Base-by-base conservation (phyloP, 306 rosid genomes). In the Medicago ruthenica region DNA sequence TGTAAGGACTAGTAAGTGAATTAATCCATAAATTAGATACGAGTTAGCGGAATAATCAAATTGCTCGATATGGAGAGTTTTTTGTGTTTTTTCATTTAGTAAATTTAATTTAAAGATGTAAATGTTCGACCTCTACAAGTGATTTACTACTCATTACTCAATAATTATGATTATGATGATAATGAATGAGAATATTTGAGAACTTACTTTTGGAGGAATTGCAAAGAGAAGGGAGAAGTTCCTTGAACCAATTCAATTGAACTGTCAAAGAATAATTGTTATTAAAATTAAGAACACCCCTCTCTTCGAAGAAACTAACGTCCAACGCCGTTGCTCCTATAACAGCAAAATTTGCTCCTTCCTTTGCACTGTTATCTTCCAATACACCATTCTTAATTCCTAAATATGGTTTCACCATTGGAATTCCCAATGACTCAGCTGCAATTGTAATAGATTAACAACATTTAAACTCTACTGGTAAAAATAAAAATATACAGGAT, bases 261-360 rank as follows among this genome's bases (percentile, higher is more conserved):
- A 76, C 76, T 0, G 39, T 0, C 1, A 90, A 77, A 51, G 91
- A 83, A 63, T 67, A 34, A 60, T 86, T 88, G 10, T 79, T 80
- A 0, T 2, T 0, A 37, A 62, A 4, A n/a, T 8, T 12, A 16
- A 3, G 6, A 37, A 70, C 31, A 21, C 84, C 85, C 53, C 18
- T 80, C 8, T 79, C 73, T 13, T 51, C 22, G 47, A 88, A 86
- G 86, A 78, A 82, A 16, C 22, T 53, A 0, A 3, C 20, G 0
- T 85, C 84, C 39, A 87, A 69, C 0, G 87, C 91, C 0, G 93
- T 90, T 36, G 96, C 90, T 85, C 93, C 96, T 3, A 10, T 13
- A 4, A 90, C 88, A 0, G 93, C 96, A 16, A 90, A 90, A 71
- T 90, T 90, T 22, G 21, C 82, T 4, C 87, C 92, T 36, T 68